Evolutionary conservation across 2,329 filamentous ascomycete genomes (phyloP).

Genomic region (Metarhizium album): DNA sequence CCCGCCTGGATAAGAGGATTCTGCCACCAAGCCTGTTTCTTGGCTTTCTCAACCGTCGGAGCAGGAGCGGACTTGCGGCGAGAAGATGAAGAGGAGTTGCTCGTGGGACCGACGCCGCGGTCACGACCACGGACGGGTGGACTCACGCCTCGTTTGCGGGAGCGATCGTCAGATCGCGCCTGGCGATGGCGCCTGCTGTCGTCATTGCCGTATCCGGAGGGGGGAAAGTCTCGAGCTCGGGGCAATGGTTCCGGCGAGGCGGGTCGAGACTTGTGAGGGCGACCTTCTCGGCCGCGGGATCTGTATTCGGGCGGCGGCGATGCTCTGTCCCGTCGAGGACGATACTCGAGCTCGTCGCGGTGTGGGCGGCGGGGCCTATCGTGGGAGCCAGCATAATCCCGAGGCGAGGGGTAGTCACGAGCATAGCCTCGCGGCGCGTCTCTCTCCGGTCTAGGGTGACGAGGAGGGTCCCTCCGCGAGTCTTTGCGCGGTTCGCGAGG

Average conservation of each 20-base stretch:
- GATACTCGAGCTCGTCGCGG: conserved; percentile 8
- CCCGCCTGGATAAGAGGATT: conserved; percentile 29
- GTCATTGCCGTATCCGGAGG: conserved; percentile 12
- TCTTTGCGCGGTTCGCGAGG: conserved; percentile 3
- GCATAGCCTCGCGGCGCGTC: conserved; percentile 1
- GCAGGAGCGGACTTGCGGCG: conserved; percentile 11
- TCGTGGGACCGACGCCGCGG: conserved; percentile 7
- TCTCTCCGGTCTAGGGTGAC: not conserved
- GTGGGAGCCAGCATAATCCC: not conserved
- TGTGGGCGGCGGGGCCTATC: conserved; percentile 3
- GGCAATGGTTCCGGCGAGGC: conserved; percentile 5
- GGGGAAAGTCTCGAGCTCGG: not conserved
- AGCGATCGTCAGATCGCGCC: conserved; percentile 15
- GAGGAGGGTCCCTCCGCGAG: conserved; percentile 1
- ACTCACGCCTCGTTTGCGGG: conserved; percentile 9
- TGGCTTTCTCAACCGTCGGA: conserved; percentile 11
- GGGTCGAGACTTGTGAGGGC: not conserved
- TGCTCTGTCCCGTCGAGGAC: conserved; percentile 11
- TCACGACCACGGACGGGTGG: conserved; percentile 15
- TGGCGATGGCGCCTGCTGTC: conserved; percentile 11
- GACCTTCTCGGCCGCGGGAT: conserved; percentile 8
- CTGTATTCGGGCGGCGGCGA: conserved; percentile 11
- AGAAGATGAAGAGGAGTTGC: conserved; percentile 3
- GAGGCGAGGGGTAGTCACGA: conserved; percentile 1
- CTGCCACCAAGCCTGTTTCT: conserved; percentile 23